Conservation (phyloP, 192 early-diverging fungal genomes). For the Kickxella alabastrina region DNA sequence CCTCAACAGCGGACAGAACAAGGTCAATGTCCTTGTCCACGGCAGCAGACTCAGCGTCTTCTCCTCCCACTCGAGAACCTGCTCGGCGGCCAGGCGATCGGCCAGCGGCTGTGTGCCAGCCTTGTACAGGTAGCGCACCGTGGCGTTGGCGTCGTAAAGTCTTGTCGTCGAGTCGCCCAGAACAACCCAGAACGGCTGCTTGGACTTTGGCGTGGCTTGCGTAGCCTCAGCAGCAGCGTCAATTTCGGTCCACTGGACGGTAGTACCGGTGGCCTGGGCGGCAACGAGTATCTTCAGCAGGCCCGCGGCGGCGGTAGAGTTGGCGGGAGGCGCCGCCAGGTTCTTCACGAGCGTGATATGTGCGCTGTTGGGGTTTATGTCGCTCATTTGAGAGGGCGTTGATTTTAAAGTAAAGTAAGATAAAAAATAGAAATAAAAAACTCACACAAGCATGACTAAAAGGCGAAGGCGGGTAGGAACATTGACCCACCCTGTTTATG, state of each 20-base stretch:
- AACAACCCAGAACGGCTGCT: conserved; percentile 33
- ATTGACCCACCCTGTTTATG: no score
- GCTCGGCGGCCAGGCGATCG: conserved; percentile 33
- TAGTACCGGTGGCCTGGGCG: conserved; percentile 23
- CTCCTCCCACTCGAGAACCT: conserved; percentile 50
- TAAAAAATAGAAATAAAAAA: background rate
- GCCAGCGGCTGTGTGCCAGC: conserved; percentile 15
- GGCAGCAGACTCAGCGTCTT: conserved; percentile 23
- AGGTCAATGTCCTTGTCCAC: conserved; percentile 21
- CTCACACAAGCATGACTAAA: no score
- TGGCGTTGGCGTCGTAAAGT: conserved; percentile 50
- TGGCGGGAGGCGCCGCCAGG: conserved; percentile 29
- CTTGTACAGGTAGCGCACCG: conserved; percentile 40
- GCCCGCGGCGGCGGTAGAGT: conserved; percentile 45
- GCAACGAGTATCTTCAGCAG: conserved; percentile 48
- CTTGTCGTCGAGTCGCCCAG: conserved; percentile 16
- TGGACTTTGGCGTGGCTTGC: conserved; percentile 23
- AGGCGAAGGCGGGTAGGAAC: no score
- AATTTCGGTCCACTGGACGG: conserved; percentile 30
- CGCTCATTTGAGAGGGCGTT: background rate
- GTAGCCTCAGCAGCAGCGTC: conserved; percentile 7
- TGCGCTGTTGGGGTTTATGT: background rate
- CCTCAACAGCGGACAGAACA: conserved; percentile 17
- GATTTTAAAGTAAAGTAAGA: background rate
- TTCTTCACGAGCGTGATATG: conserved; percentile 29